Evolutionary conservation across 169 alveolate species (phyloP).

Genomic region (Plasmodium yoelii): DNA sequence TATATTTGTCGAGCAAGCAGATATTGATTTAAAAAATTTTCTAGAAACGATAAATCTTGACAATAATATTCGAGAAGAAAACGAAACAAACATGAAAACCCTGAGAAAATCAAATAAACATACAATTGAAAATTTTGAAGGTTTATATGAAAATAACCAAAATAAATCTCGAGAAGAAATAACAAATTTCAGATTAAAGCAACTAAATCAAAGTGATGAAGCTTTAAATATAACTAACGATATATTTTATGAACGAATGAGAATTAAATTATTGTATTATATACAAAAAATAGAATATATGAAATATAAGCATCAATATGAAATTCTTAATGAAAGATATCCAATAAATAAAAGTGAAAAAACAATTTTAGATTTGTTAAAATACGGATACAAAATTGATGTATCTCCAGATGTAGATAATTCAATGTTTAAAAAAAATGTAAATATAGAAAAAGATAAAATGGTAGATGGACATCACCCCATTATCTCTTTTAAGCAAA

Average conservation of each 20-base stretch:
- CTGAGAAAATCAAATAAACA: not conserved
- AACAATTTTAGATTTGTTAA: conserved; percentile 39
- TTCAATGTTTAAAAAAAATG: conserved; percentile 27
- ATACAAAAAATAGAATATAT: conserved; percentile 52
- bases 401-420: conserved; percentile 62
- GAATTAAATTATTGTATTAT: conserved; percentile 19
- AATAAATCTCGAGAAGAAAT: conserved; percentile 3
- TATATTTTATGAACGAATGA: conserved; percentile 45
- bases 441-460: not conserved
- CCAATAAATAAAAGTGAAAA: conserved; percentile 57
- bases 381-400: conserved; percentile 48
- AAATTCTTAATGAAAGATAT: conserved; percentile 42
- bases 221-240: conserved; percentile 39
- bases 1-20: conserved; percentile 53
- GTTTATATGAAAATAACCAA: not conserved
- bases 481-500: not conserved
- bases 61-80: not conserved
- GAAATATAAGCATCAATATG: conserved; percentile 57
- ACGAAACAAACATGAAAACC: not conserved
- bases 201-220: conserved; percentile 23
- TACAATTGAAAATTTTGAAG: not conserved
- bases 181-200: conserved; percentile 11
- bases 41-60: conserved; percentile 7
- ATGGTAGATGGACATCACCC: not conserved
- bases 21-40: conserved; percentile 29